These are phyloP conservation scores for Cyclotella kingstonii DNA, from an alignment of 108 stramenopile genomes.

Conservation along the genomic window DNA sequence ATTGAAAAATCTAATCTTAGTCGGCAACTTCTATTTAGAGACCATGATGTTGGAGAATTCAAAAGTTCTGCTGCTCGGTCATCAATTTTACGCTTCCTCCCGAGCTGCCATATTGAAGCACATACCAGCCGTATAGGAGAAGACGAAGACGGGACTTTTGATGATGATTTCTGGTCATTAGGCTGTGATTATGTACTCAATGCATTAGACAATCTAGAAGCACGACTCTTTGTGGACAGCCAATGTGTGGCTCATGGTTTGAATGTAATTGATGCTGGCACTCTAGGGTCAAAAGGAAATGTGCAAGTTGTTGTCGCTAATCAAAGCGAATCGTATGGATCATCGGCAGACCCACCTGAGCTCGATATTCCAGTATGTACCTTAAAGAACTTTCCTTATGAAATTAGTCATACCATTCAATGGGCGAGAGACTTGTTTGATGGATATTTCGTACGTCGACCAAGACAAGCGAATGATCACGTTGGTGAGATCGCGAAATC, in stretches of 20 bases:
- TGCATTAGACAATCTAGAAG: slow-evolving; percentile 98
- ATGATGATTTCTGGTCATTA: slow-evolving; percentile 80
- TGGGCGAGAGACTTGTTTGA: slow-evolving; percentile 88
- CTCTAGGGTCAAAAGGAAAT: slow-evolving; percentile 86
- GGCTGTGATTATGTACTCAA: slow-evolving; percentile 89
- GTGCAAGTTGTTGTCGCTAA: slow-evolving; percentile 86
- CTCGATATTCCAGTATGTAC: slow-evolving; percentile 87
- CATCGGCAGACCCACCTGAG: slow-evolving; percentile 85
- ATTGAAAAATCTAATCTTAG: slow-evolving; percentile 99
- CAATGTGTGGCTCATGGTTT: slow-evolving; percentile 75
- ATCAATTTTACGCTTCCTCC: slow-evolving; percentile 61
- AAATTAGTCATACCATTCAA: slow-evolving; percentile 89
- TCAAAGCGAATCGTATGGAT: slow-evolving; percentile 85
- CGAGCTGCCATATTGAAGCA: slow-evolving; percentile 57
- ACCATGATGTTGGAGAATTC: slow-evolving; percentile 81
- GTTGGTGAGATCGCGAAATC: slow-evolving; percentile 28
- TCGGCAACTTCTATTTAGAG: slow-evolving; percentile 93
- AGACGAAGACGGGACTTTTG: slow-evolving; percentile 66
- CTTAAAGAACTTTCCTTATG: slow-evolving; percentile 87
- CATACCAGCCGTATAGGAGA: slow-evolving; percentile 85
- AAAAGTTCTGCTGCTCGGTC: slow-evolving; percentile 79
- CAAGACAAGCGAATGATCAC: slow-evolving; percentile 75
- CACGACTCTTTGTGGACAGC: slow-evolving; percentile 82
- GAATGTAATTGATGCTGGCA: slow-evolving; percentile 82
- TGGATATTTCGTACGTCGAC: slow-evolving; percentile 73